Conservation (phyloP, 1,284 basidiomycete species). For the Apiotrichum gracile region DNA sequence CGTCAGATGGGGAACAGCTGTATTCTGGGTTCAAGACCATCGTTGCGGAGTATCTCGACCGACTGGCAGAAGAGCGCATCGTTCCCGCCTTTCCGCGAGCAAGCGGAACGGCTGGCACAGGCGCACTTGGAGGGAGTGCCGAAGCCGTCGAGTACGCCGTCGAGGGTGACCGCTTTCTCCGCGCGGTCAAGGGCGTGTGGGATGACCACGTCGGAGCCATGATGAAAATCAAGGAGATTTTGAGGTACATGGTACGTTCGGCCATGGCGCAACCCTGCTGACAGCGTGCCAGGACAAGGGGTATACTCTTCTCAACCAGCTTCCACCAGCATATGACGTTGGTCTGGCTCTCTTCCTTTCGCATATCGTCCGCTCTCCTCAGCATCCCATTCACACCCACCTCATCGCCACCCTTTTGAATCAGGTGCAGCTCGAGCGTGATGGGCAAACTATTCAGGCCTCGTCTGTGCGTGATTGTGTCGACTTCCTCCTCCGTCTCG, state of each 20-base stretch:
- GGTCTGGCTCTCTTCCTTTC: slow-evolving; percentile 80
- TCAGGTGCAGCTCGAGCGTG: slow-evolving; percentile 85
- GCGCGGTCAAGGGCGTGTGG: slow-evolving; percentile 80
- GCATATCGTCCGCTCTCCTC: slow-evolving; percentile 64
- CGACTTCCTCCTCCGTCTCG: slow-evolving; percentile 61
- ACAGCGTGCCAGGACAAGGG: slow-evolving; percentile 72
- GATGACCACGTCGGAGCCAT: slow-evolving; percentile 89
- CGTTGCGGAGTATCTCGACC: slow-evolving; percentile 74
- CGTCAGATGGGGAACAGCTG: slow-evolving; percentile 63
- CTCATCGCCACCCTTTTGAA: slow-evolving; percentile 74
- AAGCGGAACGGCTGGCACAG: slow-evolving; percentile 33
- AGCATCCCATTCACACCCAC: slow-evolving; percentile 70
- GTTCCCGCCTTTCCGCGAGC: slow-evolving; percentile 71
- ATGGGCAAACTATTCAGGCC: slow-evolving; percentile 84
- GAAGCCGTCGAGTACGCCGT: slow-evolving; percentile 43
- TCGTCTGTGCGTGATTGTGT: slow-evolving; percentile 86
- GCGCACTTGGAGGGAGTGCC: slow-evolving; percentile 34
- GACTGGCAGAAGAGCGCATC: slow-evolving; percentile 69
- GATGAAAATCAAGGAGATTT: slow-evolving; percentile 79
- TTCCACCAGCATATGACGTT: slow-evolving; percentile 75
- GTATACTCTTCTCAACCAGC: slow-evolving; percentile 63
- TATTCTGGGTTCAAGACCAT: slow-evolving; percentile 81
- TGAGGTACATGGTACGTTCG: slow-evolving; percentile 84
- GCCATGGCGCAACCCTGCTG: not conserved
- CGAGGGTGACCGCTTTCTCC: slow-evolving; percentile 79